Percentiles rank a stretch among this genome's conserved stretches.
Conservation (phyloP, 208 protist species). For the Trypanosoma grayi region DNA sequence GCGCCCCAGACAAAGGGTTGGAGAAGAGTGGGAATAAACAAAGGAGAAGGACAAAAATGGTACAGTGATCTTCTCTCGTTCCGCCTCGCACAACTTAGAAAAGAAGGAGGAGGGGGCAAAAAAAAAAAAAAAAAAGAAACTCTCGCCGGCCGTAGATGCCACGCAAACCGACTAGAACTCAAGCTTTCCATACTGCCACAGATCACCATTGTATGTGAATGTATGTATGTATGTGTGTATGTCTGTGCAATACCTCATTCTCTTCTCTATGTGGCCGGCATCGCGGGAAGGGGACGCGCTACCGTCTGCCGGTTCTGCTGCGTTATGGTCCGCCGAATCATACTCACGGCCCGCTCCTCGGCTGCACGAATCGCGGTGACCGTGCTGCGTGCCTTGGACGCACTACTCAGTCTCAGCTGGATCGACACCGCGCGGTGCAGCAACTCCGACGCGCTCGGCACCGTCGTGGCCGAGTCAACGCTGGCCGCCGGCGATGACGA, state of each 20-base stretch:
- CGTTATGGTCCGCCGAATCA: constrained; percentile 19
- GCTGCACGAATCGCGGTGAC: constrained; percentile 11
- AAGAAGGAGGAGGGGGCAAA: too few relatives aligned
- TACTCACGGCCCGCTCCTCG: constrained; percentile 14
- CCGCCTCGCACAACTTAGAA: too few relatives aligned
- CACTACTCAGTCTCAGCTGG: constrained; percentile 12
- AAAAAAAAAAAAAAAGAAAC: too few relatives aligned
- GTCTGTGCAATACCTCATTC: too few relatives aligned
- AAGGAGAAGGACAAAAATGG: too few relatives aligned
- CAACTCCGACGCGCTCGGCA: constrained; percentile 6
- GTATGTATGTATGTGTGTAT: not conserved
- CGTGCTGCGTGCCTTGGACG: constrained; percentile 9
- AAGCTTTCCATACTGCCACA: too few relatives aligned
- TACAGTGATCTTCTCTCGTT: too few relatives aligned
- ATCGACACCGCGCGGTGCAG: constrained; percentile 6
- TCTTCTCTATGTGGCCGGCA: not conserved
- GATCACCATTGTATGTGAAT: constrained; percentile 2
- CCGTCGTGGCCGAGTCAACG: not conserved
- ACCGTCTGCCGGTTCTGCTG: not conserved
- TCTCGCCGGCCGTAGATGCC: too few relatives aligned
- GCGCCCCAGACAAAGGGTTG: too few relatives aligned
- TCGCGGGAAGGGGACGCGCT: not conserved
- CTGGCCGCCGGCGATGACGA: not conserved
- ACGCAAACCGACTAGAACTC: too few relatives aligned
- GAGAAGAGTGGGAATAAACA: too few relatives aligned